A percentile compares a stretch with the other conserved stretches of the same genome.
Evolutionary conservation across 129 eudicot species (phyloP).

Genomic region (Lactuca sativa): DNA sequence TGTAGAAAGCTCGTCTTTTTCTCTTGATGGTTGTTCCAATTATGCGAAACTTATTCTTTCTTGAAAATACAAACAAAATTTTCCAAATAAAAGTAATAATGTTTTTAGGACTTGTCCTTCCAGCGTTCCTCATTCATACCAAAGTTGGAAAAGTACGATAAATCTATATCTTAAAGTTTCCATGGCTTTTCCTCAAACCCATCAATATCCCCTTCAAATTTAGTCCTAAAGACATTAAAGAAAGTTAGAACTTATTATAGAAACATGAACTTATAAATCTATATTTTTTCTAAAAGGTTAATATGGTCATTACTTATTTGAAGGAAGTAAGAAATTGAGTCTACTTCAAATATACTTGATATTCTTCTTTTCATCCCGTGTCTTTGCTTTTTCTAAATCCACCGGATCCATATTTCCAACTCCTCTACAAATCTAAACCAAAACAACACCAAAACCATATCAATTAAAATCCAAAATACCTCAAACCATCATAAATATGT

Average conservation of each 20-base stretch:
- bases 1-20: too few relatives aligned
- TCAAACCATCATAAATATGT: too few relatives aligned
- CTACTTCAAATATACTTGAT: constrained; percentile 61
- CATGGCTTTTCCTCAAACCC: constrained; percentile 96
- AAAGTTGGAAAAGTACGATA: constrained; percentile 85
- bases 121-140: constrained; percentile 89
- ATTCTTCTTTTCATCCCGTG: constrained; percentile 79
- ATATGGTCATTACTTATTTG: constrained; percentile 69
- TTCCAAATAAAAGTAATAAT: not conserved
- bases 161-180: constrained; percentile 65
- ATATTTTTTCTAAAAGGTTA: too few relatives aligned
- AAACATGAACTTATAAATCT: not conserved
- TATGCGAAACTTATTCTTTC: too few relatives aligned
- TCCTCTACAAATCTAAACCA: constrained; percentile 9
- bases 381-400: constrained; percentile 68
- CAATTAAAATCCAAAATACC: too few relatives aligned
- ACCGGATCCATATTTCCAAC: constrained; percentile 35
- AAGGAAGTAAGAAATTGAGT: constrained; percentile 85
- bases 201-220: constrained; percentile 94
- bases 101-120: constrained; percentile 44
- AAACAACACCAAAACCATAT: constrained; percentile 7
- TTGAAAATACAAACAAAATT: not conserved
- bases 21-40: too few relatives aligned
- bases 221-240: constrained; percentile 58
- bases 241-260: constrained; percentile 9